phyloP scores from a whole-genome alignment of 192 early-diverging fungal species.

The Coemansia sp. region DNA sequence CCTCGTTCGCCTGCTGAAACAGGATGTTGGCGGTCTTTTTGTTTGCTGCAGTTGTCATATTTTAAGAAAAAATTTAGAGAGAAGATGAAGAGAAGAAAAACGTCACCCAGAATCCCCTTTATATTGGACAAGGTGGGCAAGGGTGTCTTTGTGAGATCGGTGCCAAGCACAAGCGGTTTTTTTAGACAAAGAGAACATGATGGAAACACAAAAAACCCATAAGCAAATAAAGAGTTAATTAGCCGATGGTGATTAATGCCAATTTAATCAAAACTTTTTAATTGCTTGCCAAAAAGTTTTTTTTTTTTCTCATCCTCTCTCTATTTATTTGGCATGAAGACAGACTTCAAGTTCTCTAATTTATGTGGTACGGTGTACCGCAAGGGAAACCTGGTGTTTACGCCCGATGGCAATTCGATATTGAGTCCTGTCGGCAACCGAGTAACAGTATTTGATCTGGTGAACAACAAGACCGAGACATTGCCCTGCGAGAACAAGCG shows the following conservation, averaged over 20 bases:
- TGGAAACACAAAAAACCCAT: no score
- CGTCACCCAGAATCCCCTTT: no score
- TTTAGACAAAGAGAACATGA: no score
- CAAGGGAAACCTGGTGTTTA: slow-evolving; percentile 92
- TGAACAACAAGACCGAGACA: slow-evolving; percentile 87
- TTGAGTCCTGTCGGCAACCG: slow-evolving; percentile 96
- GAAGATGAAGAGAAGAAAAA: no score
- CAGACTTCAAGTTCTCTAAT: slow-evolving; percentile 84
- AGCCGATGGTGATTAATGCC: no score
- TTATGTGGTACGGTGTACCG: slow-evolving; percentile 97
- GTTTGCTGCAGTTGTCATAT: slow-evolving; percentile 9
- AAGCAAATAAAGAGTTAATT: no score
- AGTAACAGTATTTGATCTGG: slow-evolving; percentile 92
- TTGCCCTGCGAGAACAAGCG: slow-evolving; percentile 93
- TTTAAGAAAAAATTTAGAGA: no score
- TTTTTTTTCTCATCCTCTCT: neutral
- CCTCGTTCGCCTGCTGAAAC: slow-evolving; percentile 64
- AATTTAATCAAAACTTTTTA: no score
- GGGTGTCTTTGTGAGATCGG: no score
- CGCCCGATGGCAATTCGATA: slow-evolving; percentile 90
- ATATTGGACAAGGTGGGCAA: no score
- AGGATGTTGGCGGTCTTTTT: slow-evolving; percentile 32
- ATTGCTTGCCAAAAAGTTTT: no score
- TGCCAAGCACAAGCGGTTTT: no score
- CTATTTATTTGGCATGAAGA: slow-evolving; percentile 42